Percentiles rank a stretch among this genome's conserved stretches.
These are phyloP conservation scores for Penicillium flavigenum DNA, from an alignment of 495 filamentous ascomycete genomes.

Conservation along the genomic window DNA sequence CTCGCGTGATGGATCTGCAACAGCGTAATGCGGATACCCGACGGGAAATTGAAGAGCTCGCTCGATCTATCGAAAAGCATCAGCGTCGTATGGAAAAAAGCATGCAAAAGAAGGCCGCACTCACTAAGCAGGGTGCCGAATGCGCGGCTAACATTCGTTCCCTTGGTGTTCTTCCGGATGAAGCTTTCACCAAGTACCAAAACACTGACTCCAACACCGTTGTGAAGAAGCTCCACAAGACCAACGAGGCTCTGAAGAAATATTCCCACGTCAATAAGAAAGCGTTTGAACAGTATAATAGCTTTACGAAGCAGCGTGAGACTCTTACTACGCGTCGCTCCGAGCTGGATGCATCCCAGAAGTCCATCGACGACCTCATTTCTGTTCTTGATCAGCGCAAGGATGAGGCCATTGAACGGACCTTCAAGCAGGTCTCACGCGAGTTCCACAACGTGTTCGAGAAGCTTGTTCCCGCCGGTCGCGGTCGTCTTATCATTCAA, in stretches of 20 bases:
- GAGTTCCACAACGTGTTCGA: conserved; percentile 93
- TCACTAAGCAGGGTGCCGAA: conserved; percentile 73
- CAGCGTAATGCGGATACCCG: conserved; percentile 65
- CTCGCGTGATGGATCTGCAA: conserved; percentile 59
- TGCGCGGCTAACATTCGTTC: conserved; percentile 86
- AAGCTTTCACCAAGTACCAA: conserved; percentile 89
- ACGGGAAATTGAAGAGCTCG: conserved; percentile 68
- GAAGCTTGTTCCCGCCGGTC: conserved; percentile 89
- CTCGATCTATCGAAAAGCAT: conserved; percentile 77
- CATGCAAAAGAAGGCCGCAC: conserved; percentile 77
- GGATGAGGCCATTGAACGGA: conserved; percentile 89
- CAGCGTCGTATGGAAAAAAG: conserved; percentile 92
- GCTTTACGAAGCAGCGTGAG: conserved; percentile 89
- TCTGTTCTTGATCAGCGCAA: conserved; percentile 87
- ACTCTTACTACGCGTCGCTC: conserved; percentile 74
- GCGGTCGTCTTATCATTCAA: conserved; percentile 90
- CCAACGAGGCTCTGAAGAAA: conserved; percentile 92
- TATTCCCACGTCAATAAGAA: conserved; percentile 99
- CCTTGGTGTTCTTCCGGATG: conserved; percentile 88
- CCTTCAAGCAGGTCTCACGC: conserved; percentile 93
- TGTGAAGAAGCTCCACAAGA: conserved; percentile 83
- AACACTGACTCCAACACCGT: conserved; percentile 75
- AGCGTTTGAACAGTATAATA: conserved; percentile 97
- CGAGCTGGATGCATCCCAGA: conserved; percentile 80
- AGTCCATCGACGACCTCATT: conserved; percentile 87